phyloP scores from a whole-genome alignment of 2,329 filamentous ascomycete genomes.

The Peltaster fructicola region DNA sequence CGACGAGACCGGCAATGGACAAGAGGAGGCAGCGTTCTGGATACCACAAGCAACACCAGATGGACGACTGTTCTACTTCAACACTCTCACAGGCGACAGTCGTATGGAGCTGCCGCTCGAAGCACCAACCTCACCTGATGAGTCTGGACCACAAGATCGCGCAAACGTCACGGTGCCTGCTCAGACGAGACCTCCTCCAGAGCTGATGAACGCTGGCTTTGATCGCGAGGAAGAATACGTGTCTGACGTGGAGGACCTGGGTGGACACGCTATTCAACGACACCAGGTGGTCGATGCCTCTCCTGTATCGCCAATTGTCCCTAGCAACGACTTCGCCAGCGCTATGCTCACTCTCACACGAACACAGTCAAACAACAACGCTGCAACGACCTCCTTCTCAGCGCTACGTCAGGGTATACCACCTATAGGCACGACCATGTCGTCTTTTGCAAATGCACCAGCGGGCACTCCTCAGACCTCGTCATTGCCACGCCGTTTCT shows the following conservation, averaged over 20 bases:
- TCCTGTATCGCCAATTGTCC: no score
- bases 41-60: slow-evolving; percentile 93
- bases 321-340: no score
- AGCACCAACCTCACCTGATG: slow-evolving; percentile 61
- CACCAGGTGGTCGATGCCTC: no score
- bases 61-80: slow-evolving; percentile 91
- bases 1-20: no score
- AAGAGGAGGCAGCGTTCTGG: slow-evolving; percentile 90
- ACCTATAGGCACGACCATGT: slow-evolving; percentile 33
- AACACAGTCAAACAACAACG: no score
- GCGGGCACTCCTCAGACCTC: slow-evolving; percentile 17
- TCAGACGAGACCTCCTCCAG: slow-evolving; percentile 72
- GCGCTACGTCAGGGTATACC: slow-evolving; percentile 26
- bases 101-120: slow-evolving; percentile 90
- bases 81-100: slow-evolving; percentile 88
- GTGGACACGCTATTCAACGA: no score
- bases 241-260: slow-evolving; percentile 59
- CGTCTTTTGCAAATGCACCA: slow-evolving; percentile 36
- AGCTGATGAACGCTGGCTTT: slow-evolving; percentile 73
- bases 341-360: no score
- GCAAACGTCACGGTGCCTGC: slow-evolving; percentile 80
- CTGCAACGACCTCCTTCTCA: slow-evolving; percentile 32
- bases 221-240: slow-evolving; percentile 77
- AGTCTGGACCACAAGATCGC: slow-evolving; percentile 73
- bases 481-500: slow-evolving; percentile 61